Conservation (phyloP, 1,139 yeast genomes). For the Suhomyces bribrorum region DNA sequence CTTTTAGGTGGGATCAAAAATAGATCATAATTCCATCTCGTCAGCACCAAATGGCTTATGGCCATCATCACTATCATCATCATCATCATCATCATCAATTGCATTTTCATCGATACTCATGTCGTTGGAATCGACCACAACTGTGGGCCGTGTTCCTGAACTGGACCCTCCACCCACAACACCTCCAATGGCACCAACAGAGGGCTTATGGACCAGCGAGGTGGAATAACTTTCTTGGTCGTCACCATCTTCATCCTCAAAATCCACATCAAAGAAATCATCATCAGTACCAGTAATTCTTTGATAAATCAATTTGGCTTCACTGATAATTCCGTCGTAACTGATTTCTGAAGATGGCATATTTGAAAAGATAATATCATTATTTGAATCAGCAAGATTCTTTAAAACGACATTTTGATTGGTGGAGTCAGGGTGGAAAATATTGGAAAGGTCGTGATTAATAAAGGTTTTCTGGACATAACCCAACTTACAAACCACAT, state of each 20-base stretch:
- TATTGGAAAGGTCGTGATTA: constrained; percentile 43
- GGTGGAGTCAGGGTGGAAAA: constrained; percentile 33
- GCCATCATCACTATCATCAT: constrained; percentile 40
- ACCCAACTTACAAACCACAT: constrained; percentile 74
- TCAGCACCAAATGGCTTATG: constrained; percentile 65
- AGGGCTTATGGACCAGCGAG: constrained; percentile 6
- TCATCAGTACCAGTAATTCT: constrained; percentile 88
- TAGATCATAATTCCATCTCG: constrained; percentile 61
- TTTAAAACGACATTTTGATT: constrained; percentile 33
- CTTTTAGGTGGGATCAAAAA: neutral
- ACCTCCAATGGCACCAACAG: constrained; percentile 9
- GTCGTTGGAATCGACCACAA: constrained; percentile 11
- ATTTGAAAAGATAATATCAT: constrained; percentile 60
- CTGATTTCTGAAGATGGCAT: constrained; percentile 84
- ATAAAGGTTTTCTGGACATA: constrained; percentile 72
- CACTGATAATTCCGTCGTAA: constrained; percentile 85
- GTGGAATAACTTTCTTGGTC: constrained; percentile 23
- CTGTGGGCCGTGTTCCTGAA: constrained; percentile 8
- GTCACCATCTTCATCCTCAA: constrained; percentile 84
- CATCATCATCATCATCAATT: constrained; percentile 45
- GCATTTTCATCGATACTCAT: constrained; percentile 34
- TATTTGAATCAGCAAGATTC: constrained; percentile 30
- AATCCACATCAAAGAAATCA: constrained; percentile 93
- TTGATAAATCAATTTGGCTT: constrained; percentile 73
- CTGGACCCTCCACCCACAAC: constrained; percentile 12